Evolutionary conservation across 2,329 filamentous ascomycete species (phyloP), one percentile per base, ranked within the genome.

Genomic region (Arthrobotrys sinensis): DNA sequence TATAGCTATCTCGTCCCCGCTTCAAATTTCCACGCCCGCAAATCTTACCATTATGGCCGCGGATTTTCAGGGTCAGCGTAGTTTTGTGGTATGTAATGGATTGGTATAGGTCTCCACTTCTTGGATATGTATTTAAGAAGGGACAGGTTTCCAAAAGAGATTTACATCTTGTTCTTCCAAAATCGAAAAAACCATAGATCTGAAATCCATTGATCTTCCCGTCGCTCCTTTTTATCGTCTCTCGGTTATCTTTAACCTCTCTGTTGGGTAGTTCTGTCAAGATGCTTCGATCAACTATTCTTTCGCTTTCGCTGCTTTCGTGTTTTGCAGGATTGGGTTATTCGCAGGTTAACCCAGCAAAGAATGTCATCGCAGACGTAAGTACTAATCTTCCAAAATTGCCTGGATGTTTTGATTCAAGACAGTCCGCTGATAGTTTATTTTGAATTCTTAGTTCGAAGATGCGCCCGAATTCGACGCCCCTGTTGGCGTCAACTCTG

Each of bases 111-210:
- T 16, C 32, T 57, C 53, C 53, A 57, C 53, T 40, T 57, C 12
- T 11, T 24, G 53, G 10, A 40, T 21, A 21, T 38, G 67, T 71
- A 71, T 46, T 64, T 71, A 71, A 71, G 36, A 45, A 64, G 67
- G 16, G n/a, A 48, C 16, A 8, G 10, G 19, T 24, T 64, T 53
- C 67, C 43, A 19, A n/a, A 5, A 6, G 19, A 16, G 55, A 71
- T 71, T 63, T 55, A 40, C 67, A 46, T 55, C 34, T 36, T 45
- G n/a, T 38, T 36, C 45, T 64, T 45, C 19, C 67, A 36, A 19
- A 46, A 53, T 34, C n/a, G n/a, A 46, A 57, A 6, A 19, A 34
- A 60, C n/a, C 21, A 69, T 60, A 5, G 52, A 60, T 50, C 52
- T 60, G 14, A 11, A n/a, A 36, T 69, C n/a, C 14, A 62, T 48